phyloP scores from a whole-genome alignment of 208 protist genomes.

The Leishmania major region DNA sequence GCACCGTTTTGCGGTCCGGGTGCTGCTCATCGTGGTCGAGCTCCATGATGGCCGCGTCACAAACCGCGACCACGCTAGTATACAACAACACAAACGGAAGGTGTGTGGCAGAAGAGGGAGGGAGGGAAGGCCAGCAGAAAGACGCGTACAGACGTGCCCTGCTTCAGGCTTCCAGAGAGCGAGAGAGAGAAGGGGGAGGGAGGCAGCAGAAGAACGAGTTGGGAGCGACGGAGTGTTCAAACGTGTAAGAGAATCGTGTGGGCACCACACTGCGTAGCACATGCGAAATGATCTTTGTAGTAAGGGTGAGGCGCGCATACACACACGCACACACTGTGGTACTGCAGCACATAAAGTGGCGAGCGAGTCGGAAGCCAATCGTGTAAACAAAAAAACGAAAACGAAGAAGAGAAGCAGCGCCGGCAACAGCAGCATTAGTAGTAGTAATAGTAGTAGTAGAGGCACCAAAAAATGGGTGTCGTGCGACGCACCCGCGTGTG shows the following conservation, averaged over 20 bases:
- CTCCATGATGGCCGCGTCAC: constrained; percentile 24
- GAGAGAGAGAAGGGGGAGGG: background rate
- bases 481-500: no score
- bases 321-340: background rate
- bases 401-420: no score
- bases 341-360: background rate
- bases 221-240: background rate
- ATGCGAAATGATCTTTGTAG: background rate
- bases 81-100: background rate
- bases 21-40: constrained; percentile 50
- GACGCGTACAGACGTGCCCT: background rate
- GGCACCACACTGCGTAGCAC: background rate
- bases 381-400: background rate
- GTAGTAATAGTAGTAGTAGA: no score
- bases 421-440: no score
- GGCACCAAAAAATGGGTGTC: no score
- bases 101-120: background rate
- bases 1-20: constrained; percentile 52
- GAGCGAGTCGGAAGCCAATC: background rate
- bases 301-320: background rate
- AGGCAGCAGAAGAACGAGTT: background rate
- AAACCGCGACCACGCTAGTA: background rate
- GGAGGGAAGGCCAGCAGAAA: background rate
- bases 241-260: background rate
- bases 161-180: background rate